Evolutionary conservation across 768 basidiomycete species (phyloP).

Genomic region (Neoboletus magnificus): DNA sequence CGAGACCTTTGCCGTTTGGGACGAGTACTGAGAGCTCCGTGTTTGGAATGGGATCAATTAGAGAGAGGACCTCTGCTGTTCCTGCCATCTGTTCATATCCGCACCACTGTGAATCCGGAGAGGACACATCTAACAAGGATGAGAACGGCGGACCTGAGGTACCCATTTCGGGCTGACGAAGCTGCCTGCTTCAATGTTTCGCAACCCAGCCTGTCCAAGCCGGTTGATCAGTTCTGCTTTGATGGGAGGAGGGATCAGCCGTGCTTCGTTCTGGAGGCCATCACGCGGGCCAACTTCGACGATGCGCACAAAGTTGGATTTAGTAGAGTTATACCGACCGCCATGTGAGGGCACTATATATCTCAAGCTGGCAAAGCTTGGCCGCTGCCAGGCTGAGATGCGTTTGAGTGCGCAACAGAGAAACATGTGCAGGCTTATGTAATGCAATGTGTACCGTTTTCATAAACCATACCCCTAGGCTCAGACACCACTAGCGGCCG

Average conservation of each 20-base stretch:
- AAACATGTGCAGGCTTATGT: slow-evolving; percentile 7
- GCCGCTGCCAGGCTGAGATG: neutral
- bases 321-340: slow-evolving; percentile 2
- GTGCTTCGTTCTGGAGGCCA: slow-evolving; percentile 87
- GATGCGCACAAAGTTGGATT: slow-evolving; percentile 40
- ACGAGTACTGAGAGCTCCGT: slow-evolving; percentile 76
- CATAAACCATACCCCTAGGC: too few species aligned
- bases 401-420: slow-evolving; percentile 4
- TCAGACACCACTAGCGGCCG: too few species aligned
- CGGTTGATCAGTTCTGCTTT: slow-evolving; percentile 81
- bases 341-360: neutral
- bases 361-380: neutral
- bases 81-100: slow-evolving; percentile 70
- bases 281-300: slow-evolving; percentile 92
- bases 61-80: slow-evolving; percentile 68
- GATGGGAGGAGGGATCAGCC: slow-evolving; percentile 62
- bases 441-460: neutral
- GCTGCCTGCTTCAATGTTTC: slow-evolving; percentile 78
- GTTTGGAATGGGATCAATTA: slow-evolving; percentile 49
- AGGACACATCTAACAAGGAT: neutral
- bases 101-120: neutral
- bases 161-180: slow-evolving; percentile 95
- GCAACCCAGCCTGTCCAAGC: slow-evolving; percentile 63
- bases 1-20: slow-evolving; percentile 76
- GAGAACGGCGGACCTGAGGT: slow-evolving; percentile 57